These are phyloP conservation scores for Ophiostoma tasmaniense DNA, from an alignment of 2,329 filamentous ascomycete species.

Conservation along the genomic window DNA sequence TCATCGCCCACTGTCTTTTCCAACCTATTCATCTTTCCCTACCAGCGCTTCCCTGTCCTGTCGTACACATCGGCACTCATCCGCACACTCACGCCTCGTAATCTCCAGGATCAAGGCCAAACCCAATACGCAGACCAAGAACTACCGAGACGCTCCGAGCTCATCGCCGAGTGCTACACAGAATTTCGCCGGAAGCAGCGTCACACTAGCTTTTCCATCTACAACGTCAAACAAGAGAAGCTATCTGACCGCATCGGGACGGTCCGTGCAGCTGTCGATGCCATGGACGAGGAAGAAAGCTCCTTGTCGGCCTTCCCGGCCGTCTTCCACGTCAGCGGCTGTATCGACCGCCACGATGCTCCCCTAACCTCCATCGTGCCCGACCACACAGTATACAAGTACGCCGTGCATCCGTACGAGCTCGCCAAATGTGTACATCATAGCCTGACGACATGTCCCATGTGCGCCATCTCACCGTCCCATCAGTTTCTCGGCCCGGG, in stretches of 20 bases:
- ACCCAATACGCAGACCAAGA: too few relatives aligned
- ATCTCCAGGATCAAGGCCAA: too few relatives aligned
- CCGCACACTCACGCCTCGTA: too few relatives aligned
- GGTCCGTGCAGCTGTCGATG: not conserved
- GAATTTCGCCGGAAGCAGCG: not conserved
- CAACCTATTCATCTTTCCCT: not conserved
- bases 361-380: not conserved
- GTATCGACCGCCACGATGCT: not conserved
- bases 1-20: not conserved
- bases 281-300: not conserved
- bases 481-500: conserved; percentile 11
- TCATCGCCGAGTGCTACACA: conserved; percentile 3
- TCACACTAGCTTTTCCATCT: not conserved
- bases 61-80: not conserved
- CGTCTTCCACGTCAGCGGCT: conserved; percentile 10
- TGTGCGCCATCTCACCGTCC: conserved; percentile 16
- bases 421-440: conserved; percentile 11
- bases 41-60: not conserved
- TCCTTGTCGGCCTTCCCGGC: not conserved
- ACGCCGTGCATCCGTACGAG: not conserved
- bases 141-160: conserved; percentile 4
- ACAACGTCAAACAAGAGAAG: not conserved
- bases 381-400: conserved; percentile 16
- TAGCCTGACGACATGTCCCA: conserved; percentile 14
- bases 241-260: not conserved